Base-by-base conservation (phyloP, 1,284 basidiomycete genomes). In the Ceratobasidium sp. region DNA sequence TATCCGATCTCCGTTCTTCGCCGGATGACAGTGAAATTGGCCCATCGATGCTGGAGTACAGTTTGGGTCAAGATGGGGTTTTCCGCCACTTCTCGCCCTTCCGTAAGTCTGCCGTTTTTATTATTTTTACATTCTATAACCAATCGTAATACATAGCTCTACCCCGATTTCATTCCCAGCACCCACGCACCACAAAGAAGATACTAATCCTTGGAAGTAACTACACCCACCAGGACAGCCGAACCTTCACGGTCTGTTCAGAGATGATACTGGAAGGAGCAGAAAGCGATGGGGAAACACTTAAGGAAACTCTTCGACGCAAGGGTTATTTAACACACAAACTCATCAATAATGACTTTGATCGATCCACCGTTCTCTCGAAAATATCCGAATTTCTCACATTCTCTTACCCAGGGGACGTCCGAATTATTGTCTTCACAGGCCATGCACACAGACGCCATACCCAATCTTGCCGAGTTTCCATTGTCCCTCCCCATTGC, bases 131-230 rank as follows among this genome's bases (percentile, higher is more conserved):
- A 1, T 19, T 1, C 22, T 24, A 7, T 24, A 22, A 22, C 48
- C 22, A 0, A 51, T 3, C 3, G n/a, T 51, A 9, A 1, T 9
- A 24, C 22, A 8, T 7, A 51, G 48, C n/a, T 7, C 8, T 22
- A 7, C 6, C n/a, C n/a, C 48, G 48, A 51, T 51, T n/a, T 5
- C 22, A 24, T 51, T 51, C 48, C 9, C 48, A 51, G 7, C 48
- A n/a, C 22, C 48, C 48, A 11, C 19, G n/a, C 6, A 22, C n/a
- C 48, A 51, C 48, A 2, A 51, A 51, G 19, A 54, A 54, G 22
- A 48, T 66, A 11, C 49, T 66, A 22, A 66, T 66, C 11, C 49
- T 66, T 54, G 64, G 64, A n/a, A 66, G 64, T 16, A 37, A 49
- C 24, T 66, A 66, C 37, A 34, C 49, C 16, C 31, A 48, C 16